Evolutionary conservation across 2,329 filamentous ascomycete genomes (phyloP), one percentile per base, ranked within the genome.

Genomic region (Alternaria ventricosa): DNA sequence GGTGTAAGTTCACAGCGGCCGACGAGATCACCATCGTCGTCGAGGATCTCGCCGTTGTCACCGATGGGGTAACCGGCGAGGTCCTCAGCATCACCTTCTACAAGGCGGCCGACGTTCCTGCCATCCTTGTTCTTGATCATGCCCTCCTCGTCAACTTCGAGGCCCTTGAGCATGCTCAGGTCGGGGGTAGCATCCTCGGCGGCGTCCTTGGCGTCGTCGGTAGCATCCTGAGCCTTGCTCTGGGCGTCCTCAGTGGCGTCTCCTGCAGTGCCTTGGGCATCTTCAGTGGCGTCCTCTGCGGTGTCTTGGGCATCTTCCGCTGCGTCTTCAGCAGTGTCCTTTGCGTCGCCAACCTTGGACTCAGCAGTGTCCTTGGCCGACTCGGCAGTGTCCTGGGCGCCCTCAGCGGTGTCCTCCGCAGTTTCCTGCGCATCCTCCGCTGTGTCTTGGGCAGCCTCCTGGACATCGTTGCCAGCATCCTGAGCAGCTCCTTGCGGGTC

Each of bases 71-170:
- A 86, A 36, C 84, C 84, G 54, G 78, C 81, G 49, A 86, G 83
- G 64, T 85, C 84, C 72, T 86, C 84, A 22, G 84, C 84, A 60
- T 86, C 84, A 62, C 84, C 84, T 71, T 86, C 84, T 28, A 82
- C 82, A 45, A 86, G 82, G 54, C 80, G 80, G 58, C 83, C 84
- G 57, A 86, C 75, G 4, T 79, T 71, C 55, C 85, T 84, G 69
- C 84, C 84, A 30, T 85, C 82, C 55, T 80, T 75, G 70, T 87
- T 83, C 68, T 84, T 79, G 67, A 89, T 83, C 30, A 83, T 76
- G 33, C 87, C 87, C 25, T 87, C 86, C 55, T 86, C 84, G 46
- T 86, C 80, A 25, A 88, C 85, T 67, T 85, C 83, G 50, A 85
- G 80, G 55, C 83, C 84, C 71, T 84, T 84, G 61, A 86, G 79